Conservation (phyloP, 495 filamentous ascomycete species). For the Tuber brumale region DNA sequence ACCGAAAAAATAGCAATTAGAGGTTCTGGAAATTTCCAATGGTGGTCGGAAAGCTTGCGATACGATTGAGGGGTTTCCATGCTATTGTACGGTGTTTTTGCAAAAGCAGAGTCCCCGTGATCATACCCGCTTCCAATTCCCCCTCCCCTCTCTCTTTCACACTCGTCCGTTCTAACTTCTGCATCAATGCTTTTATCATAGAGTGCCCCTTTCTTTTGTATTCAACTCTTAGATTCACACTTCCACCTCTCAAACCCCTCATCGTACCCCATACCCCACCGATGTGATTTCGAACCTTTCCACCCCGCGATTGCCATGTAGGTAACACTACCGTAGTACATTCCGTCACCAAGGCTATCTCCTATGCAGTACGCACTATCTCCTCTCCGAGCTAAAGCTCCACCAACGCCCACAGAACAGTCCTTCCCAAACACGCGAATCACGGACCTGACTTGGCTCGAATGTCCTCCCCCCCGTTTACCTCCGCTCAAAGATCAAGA, state of each 20-base stretch:
- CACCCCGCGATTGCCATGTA: neutral
- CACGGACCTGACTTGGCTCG: neutral
- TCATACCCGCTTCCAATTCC: neutral
- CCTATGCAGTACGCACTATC: neutral
- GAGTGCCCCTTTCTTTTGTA: neutral
- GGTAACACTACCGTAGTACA: neutral
- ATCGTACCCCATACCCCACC: neutral
- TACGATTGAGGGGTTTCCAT: neutral
- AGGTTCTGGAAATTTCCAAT: neutral
- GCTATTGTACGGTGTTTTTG: neutral
- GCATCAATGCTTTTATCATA: neutral
- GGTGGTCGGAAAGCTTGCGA: neutral
- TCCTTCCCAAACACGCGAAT: neutral
- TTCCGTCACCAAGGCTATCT: neutral
- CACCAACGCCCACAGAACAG: no score
- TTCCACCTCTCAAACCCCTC: neutral
- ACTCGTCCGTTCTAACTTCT: neutral
- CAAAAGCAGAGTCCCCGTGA: neutral
- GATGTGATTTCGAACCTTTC: neutral
- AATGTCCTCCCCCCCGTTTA: neutral
- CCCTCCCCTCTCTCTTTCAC: neutral
- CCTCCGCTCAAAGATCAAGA: no score
- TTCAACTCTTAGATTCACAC: neutral
- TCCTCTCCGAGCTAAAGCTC: no score
- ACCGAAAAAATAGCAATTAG: neutral